Conservation (phyloP, 441 rosid genomes). For the Capsella rubella region DNA sequence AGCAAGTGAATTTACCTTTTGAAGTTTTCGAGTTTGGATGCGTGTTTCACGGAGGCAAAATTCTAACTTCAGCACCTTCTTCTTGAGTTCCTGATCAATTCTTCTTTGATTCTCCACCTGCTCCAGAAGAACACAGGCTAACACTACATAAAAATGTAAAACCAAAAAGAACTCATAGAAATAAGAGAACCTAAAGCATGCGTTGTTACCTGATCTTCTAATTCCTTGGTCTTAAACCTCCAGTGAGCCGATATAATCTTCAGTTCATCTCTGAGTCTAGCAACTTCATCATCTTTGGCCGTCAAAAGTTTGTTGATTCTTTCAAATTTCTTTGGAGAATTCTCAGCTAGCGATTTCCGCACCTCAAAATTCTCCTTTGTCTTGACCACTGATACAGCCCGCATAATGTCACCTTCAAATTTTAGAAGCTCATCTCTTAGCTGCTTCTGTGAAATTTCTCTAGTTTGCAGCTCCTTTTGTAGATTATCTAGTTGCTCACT, state of each 20-base stretch:
- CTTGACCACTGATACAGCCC: constrained; percentile 63
- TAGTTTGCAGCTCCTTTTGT: constrained; percentile 73
- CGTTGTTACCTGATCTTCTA: constrained; percentile 80
- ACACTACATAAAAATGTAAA: constrained; percentile 6
- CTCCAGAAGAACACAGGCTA: constrained; percentile 21
- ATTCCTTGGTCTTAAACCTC: constrained; percentile 82
- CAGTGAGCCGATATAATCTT: constrained; percentile 84
- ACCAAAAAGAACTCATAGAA: not conserved
- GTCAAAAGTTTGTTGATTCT: constrained; percentile 64
- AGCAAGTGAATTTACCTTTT: constrained; percentile 58
- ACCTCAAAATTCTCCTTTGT: constrained; percentile 64
- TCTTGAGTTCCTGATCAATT: constrained; percentile 89
- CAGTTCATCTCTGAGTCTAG: constrained; percentile 75
- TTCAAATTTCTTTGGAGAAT: constrained; percentile 74
- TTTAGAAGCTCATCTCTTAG: constrained; percentile 80
- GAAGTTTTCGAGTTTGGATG: constrained; percentile 85
- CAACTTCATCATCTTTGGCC: constrained; percentile 80
- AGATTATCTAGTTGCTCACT: constrained; percentile 67
- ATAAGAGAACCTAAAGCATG: constrained; percentile 33
- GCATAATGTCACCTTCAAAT: constrained; percentile 78
- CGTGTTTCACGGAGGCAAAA: constrained; percentile 96
- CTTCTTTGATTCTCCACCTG: constrained; percentile 92
- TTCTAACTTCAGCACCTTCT: constrained; percentile 87
- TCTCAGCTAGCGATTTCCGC: constrained; percentile 62
- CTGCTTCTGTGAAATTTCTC: constrained; percentile 82